These are phyloP conservation scores for Aspergillus pseudotamarii DNA, from an alignment of 2,329 filamentous ascomycete genomes.

Conservation along the genomic window DNA sequence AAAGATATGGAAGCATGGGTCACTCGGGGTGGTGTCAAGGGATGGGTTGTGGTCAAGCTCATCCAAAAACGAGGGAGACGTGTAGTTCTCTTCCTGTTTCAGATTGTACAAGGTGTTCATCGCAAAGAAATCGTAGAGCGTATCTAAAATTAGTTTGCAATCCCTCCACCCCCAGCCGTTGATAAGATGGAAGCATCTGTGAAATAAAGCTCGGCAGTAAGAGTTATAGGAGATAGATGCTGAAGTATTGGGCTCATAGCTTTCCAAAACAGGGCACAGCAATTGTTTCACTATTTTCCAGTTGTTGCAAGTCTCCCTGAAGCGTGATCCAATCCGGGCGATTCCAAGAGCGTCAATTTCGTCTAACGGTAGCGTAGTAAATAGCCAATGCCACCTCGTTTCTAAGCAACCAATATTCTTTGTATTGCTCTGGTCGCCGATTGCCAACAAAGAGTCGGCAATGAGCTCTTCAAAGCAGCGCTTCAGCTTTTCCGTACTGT, in stretches of 20 bases:
- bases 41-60: slow-evolving; percentile 47
- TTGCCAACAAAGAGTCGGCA: slow-evolving; percentile 32
- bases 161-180: slow-evolving; percentile 60
- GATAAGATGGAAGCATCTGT: slow-evolving; percentile 57
- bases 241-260: slow-evolving; percentile 49
- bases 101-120: slow-evolving; percentile 56
- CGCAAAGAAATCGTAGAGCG: slow-evolving; percentile 63
- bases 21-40: slow-evolving; percentile 50
- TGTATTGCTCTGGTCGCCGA: slow-evolving; percentile 40
- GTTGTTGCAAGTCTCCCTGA: slow-evolving; percentile 46
- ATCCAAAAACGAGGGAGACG: slow-evolving; percentile 59
- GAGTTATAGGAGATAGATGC: slow-evolving; percentile 53
- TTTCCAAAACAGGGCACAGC: slow-evolving; percentile 49
- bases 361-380: slow-evolving; percentile 56
- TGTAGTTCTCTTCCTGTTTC: slow-evolving; percentile 53
- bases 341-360: slow-evolving; percentile 57
- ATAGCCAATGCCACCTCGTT: slow-evolving; percentile 47
- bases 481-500: slow-evolving; percentile 29
- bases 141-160: slow-evolving; percentile 57
- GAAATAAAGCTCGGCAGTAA: slow-evolving; percentile 56
- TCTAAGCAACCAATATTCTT: slow-evolving; percentile 38
- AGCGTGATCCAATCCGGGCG: slow-evolving; percentile 44
- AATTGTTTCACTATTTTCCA: slow-evolving; percentile 55
- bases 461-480: slow-evolving; percentile 49
- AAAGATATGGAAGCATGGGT: slow-evolving; percentile 61